A percentile compares a stretch with the other conserved stretches of the same genome.
Conservation (phyloP, 140 eudicot species). For the Oenanthe javanica region DNA sequence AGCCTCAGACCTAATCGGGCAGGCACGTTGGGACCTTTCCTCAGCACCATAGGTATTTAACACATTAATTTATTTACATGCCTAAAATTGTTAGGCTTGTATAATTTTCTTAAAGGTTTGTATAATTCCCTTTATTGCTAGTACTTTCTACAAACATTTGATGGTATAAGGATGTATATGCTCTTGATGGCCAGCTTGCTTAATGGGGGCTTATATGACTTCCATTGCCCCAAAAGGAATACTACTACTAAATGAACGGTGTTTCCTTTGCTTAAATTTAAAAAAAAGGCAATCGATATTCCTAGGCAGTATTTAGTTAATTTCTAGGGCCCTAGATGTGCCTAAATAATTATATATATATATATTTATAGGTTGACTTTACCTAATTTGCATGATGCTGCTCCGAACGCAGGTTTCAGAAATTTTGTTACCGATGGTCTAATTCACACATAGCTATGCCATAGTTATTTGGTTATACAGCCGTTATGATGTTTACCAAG, state of each 20-base stretch:
- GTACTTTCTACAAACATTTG: not conserved
- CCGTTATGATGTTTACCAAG: not conserved
- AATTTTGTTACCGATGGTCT: not conserved
- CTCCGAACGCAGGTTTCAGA: not conserved
- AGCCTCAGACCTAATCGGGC: constrained; percentile 60
- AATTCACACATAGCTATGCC: not conserved
- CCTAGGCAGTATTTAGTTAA: not conserved
- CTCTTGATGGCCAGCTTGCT: not conserved
- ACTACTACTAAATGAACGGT: not conserved
- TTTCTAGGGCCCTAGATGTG: not conserved
- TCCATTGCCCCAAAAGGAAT: not conserved
- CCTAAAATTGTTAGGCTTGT: not conserved
- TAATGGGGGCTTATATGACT: not conserved
- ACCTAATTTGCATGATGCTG: not conserved
- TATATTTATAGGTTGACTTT: no score
- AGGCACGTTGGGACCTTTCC: constrained; percentile 49
- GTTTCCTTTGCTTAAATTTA: not conserved
- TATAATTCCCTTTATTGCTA: not conserved
- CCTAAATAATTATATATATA: no score
- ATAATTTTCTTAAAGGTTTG: no score
- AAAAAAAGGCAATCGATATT: not conserved
- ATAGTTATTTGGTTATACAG: not conserved
- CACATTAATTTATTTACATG: not conserved
- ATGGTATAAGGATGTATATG: not conserved
- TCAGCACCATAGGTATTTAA: constrained; percentile 55